Conservation (phyloP, 2,329 filamentous ascomycete genomes). For the Neofusicoccum sp. region DNA sequence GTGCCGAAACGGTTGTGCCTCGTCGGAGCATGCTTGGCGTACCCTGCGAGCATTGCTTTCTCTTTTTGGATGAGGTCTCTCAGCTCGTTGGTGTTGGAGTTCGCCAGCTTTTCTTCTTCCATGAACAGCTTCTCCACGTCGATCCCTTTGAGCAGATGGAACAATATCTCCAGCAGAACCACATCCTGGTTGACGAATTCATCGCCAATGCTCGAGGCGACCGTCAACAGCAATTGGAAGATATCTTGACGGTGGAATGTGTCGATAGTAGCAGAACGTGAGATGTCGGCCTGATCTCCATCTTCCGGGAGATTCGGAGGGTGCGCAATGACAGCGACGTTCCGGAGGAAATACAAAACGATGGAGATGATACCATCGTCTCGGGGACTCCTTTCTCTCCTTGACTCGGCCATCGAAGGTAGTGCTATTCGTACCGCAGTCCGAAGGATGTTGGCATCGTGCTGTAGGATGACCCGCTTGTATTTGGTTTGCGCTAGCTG, state of each 20-base stretch:
- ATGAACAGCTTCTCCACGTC: conserved; percentile 84
- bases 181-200: conserved; percentile 91
- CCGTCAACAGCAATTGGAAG: conserved; percentile 78
- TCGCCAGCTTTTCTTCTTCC: conserved; percentile 71
- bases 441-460: conserved; percentile 76
- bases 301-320: conserved; percentile 73
- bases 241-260: conserved; percentile 91
- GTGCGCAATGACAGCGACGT: conserved; percentile 81
- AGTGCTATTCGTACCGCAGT: conserved; percentile 79
- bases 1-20: conserved; percentile 94
- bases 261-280: conserved; percentile 83
- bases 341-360: conserved; percentile 84
- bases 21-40: conserved; percentile 77
- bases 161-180: conserved; percentile 86
- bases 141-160: conserved; percentile 89
- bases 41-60: conserved; percentile 75
- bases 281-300: conserved; percentile 87
- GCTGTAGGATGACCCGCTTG: conserved; percentile 85
- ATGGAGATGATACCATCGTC: conserved; percentile 94
- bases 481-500: conserved; percentile 87
- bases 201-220: conserved; percentile 90
- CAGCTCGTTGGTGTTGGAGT: conserved; percentile 72
- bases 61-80: conserved; percentile 78
- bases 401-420: conserved; percentile 79
- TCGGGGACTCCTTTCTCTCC: conserved; percentile 72